A percentile compares a stretch with the other conserved stretches of the same genome.
Conservation (phyloP, 176 grass and related monocot species). For the Canna indica region DNA sequence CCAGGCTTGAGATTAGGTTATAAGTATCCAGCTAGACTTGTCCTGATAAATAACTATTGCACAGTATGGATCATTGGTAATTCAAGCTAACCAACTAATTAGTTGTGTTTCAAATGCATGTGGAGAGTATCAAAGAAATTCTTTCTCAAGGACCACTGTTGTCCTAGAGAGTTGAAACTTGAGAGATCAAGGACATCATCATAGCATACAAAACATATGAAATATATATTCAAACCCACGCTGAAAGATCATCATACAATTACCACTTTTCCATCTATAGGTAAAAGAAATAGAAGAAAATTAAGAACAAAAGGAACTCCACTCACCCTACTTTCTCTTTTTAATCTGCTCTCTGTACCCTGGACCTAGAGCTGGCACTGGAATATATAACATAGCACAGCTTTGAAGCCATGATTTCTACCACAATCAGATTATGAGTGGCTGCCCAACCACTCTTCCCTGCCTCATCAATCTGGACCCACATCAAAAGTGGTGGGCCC, state of each 20-base stretch:
- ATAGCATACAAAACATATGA: background rate
- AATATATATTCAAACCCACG: conserved; percentile 14
- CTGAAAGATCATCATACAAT: conserved; percentile 13
- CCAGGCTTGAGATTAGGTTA: background rate
- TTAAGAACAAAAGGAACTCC: conserved; percentile 7
- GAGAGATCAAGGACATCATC: background rate
- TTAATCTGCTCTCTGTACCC: background rate
- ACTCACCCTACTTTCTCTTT: conserved; percentile 9
- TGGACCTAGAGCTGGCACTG: conserved; percentile 9
- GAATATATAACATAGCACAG: conserved; percentile 18
- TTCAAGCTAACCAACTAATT: background rate
- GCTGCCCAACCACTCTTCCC: conserved; percentile 14
- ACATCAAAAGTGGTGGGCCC: background rate
- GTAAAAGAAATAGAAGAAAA: conserved; percentile 12
- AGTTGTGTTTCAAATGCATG: background rate
- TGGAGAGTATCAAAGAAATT: background rate
- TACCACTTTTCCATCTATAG: conserved; percentile 4
- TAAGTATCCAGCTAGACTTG: background rate
- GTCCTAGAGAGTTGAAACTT: background rate
- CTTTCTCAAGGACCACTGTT: background rate
- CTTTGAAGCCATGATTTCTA: conserved; percentile 22
- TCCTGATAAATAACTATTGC: background rate
- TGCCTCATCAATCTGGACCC: background rate
- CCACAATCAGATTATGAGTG: conserved; percentile 11
- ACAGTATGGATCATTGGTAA: background rate